phyloP scores from a whole-genome alignment of 495 filamentous ascomycete genomes.

The Lasiosphaeria ovina region DNA sequence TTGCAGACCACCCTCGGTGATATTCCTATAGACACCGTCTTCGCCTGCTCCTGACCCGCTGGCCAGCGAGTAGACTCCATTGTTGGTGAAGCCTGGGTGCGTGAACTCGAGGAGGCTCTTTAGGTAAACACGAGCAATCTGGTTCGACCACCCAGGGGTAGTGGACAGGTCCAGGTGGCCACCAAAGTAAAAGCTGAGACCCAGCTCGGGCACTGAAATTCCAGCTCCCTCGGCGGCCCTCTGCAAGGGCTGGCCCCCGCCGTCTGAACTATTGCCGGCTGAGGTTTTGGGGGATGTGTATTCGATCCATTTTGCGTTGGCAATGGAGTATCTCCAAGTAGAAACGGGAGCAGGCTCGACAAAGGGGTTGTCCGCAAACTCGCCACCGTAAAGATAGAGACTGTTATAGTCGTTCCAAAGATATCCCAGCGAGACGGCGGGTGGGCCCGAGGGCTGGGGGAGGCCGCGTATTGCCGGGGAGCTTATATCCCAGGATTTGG shows the following conservation, averaged over 20 bases:
- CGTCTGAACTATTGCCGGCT: conserved; percentile 55
- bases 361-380: conserved; percentile 60
- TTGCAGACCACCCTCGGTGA: conserved; percentile 68
- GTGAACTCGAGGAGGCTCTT: conserved; percentile 75
- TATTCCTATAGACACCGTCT: conserved; percentile 63
- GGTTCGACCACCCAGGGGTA: conserved; percentile 65
- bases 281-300: conserved; percentile 54
- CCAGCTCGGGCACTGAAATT: conserved; percentile 63
- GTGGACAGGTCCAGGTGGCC: conserved; percentile 69
- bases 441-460: conserved; percentile 64
- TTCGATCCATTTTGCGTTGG: conserved; percentile 58
- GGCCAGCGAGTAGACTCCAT: conserved; percentile 51
- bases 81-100: conserved; percentile 62
- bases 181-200: conserved; percentile 72
- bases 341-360: conserved; percentile 52
- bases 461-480: conserved; percentile 60
- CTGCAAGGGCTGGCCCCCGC: conserved; percentile 52
- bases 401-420: conserved; percentile 68
- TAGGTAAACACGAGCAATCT: conserved; percentile 61
- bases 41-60: conserved; percentile 48
- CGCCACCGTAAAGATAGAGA: conserved; percentile 69
- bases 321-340: conserved; percentile 66
- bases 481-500: conserved; percentile 62
- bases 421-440: conserved; percentile 65
- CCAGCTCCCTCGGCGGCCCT: conserved; percentile 70